phyloP scores from a whole-genome alignment of 352 stramenopile species.

The Thalassiosira gravida region DNA sequence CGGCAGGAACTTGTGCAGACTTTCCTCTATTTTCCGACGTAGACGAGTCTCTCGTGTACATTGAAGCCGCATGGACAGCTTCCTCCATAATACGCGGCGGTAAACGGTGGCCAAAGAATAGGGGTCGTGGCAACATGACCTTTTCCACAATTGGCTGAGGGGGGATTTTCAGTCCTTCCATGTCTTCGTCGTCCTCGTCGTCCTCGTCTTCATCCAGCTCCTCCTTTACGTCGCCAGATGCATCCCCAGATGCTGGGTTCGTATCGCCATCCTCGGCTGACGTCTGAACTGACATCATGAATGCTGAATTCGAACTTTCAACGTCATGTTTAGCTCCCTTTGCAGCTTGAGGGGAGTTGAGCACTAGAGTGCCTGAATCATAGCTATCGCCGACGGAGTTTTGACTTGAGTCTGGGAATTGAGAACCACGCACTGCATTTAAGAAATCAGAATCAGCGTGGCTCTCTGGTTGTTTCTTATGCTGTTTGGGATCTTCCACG shows the following conservation, averaged over 20 bases:
- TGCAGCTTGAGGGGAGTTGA: conserved; percentile 27
- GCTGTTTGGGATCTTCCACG: neutral
- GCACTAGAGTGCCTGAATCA: conserved; percentile 51
- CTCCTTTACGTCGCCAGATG: conserved; percentile 6
- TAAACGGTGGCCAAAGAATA: conserved; percentile 84
- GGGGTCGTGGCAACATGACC: conserved; percentile 70
- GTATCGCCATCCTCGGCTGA: conserved; percentile 29
- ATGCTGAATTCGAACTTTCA: conserved; percentile 38
- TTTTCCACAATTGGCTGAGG: conserved; percentile 67
- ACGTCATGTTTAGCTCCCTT: conserved; percentile 15
- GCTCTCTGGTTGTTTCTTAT: neutral
- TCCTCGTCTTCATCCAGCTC: conserved; percentile 24
- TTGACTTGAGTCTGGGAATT: neutral
- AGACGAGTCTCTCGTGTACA: conserved; percentile 14
- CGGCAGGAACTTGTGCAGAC: neutral
- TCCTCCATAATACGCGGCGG: conserved; percentile 71
- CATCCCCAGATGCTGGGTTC: conserved; percentile 2
- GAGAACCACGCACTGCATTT: conserved; percentile 26
- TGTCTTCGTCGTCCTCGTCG: conserved; percentile 34
- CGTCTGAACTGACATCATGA: conserved; percentile 58
- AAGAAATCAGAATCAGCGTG: conserved; percentile 50
- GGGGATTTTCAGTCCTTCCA: conserved; percentile 41
- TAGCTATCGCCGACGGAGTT: conserved; percentile 1
- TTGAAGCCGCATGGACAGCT: conserved; percentile 53
- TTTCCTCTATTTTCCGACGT: conserved; percentile 14